phyloP scores from a whole-genome alignment of 73 alveolate species.

The Paramecium primaurelia region DNA sequence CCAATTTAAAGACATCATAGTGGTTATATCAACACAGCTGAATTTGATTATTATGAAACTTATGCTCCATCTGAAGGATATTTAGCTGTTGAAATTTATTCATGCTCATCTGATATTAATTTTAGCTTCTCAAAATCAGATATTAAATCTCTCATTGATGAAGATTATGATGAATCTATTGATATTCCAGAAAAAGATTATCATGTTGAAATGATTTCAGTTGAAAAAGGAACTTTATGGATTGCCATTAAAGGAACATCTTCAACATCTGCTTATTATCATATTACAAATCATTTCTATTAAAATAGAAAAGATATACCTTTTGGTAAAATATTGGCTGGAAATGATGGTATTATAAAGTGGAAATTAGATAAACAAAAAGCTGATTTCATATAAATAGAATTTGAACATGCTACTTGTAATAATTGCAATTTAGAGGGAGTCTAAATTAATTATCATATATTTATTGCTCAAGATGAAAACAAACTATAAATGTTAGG shows the following conservation, averaged over 20 bases:
- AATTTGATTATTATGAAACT: background rate
- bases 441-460: background rate
- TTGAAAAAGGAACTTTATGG: slow-evolving; percentile 22
- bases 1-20: background rate
- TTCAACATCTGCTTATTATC: background rate
- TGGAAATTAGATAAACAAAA: background rate
- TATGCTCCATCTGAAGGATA: background rate
- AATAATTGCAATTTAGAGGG: background rate
- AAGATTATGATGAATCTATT: background rate
- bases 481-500: background rate
- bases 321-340: slow-evolving; percentile 15
- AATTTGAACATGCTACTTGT: background rate
- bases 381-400: background rate
- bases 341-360: background rate
- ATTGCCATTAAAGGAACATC: background rate
- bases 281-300: background rate
- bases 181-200: background rate
- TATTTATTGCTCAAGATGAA: slow-evolving; percentile 23
- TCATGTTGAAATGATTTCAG: background rate
- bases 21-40: background rate
- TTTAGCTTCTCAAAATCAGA: background rate
- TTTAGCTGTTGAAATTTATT: background rate
- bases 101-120: background rate
- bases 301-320: background rate
- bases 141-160: background rate